phyloP scores from a whole-genome alignment of 148 eudicot species.

The Rhododendron williamsianum region DNA sequence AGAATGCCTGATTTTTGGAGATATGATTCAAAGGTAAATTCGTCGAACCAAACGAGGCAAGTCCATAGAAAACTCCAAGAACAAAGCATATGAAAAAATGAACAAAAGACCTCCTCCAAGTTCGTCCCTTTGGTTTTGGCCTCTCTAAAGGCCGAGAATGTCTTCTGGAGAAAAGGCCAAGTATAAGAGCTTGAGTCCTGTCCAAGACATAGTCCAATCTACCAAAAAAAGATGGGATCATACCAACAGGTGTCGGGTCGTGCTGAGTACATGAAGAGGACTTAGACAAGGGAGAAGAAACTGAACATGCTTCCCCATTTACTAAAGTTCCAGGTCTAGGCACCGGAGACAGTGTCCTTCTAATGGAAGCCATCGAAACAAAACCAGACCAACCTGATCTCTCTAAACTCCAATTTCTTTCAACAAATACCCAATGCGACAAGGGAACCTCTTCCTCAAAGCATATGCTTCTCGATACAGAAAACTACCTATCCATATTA shows the following conservation, averaged over 20 bases:
- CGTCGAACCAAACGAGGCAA: constrained; percentile 54
- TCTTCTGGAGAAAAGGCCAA: constrained; percentile 53
- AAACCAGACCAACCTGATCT: constrained; percentile 3
- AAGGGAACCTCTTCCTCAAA: neutral
- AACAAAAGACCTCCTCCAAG: constrained; percentile 53
- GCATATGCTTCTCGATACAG: neutral
- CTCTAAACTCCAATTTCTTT: neutral
- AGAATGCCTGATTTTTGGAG: constrained; percentile 44
- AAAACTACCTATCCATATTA: neutral
- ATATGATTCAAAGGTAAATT: constrained; percentile 34
- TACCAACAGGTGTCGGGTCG: constrained; percentile 27
- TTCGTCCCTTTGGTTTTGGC: constrained; percentile 51
- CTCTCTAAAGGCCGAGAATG: constrained; percentile 58
- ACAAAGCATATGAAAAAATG: constrained; percentile 53
- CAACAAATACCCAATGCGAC: neutral
- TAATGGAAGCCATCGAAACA: constrained; percentile 58
- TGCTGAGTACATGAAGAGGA: constrained; percentile 50
- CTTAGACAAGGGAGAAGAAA: constrained; percentile 70
- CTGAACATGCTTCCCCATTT: constrained; percentile 56
- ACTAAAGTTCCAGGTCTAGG: constrained; percentile 48
- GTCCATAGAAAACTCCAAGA: constrained; percentile 61
- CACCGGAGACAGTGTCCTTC: constrained; percentile 74
- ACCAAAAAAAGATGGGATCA: constrained; percentile 31
- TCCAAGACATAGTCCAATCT: constrained; percentile 54
- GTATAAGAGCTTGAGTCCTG: constrained; percentile 40